Evolutionary conservation across 2,329 filamentous ascomycete genomes (phyloP), one percentile per base, ranked within the genome.

Genomic region (Cladophialophora immunda): DNA sequence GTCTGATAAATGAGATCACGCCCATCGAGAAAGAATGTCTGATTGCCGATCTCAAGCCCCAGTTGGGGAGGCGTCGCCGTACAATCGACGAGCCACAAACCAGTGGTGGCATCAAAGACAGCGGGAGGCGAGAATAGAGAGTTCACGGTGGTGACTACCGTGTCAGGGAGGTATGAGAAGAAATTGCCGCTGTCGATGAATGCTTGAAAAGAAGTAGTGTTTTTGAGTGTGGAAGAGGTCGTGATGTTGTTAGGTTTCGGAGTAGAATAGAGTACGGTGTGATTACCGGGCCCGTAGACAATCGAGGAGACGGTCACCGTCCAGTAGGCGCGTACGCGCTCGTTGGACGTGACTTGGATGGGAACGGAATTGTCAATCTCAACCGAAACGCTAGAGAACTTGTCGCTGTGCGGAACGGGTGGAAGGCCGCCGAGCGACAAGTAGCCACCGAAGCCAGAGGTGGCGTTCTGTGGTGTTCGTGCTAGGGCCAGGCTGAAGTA

Each of bases 351-450:
- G 34, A 58, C 22, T 25, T 61, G 53, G n/a, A 54, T n/a, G 17
- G 53, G 58, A 9, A 58, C 25, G 25, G 45, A 47, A 13, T 52
- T 22, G 38, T 47, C 32, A 29, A 78, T 73, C 41, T 79, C 71
- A 38, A 82, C 79, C 1, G 79, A 78, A 1, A 76, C 76, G 0
- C 69, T 74, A 61, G 76, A 74, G 61, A 78, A 82, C 22, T 73
- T 68, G 1, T 74, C 70, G 19, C 72, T 72, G 66, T 78, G 75
- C 0, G 78, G 71, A 7, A 83, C 58, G 4, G 58, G 50, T 0
- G 78, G 80, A 55, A 86, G 77, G 0, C 81, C 81, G 15, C 76
- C 83, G 34, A 87, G 52, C 11, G 77, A 78, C 22, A 81, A 79
- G 19, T 80, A 80, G 69, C 81, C 79, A 1, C 78, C 79, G 71